Evolutionary conservation across 805 yeast genomes (phyloP).

Genomic region (Starmerella kuoi): DNA sequence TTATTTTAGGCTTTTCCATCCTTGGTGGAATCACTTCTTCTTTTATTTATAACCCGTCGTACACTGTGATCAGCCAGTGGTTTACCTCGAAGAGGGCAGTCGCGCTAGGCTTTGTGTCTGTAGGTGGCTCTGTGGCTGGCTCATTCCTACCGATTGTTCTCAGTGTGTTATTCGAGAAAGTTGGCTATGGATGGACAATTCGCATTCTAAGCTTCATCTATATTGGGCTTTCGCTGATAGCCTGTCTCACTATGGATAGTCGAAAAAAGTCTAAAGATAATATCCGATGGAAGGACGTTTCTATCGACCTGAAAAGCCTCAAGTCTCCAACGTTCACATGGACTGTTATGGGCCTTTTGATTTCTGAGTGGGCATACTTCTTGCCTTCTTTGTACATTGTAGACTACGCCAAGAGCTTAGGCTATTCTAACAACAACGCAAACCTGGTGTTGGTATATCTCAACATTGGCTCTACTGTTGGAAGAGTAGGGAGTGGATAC

Average conservation of each 20-base stretch:
- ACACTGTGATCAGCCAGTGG: slow-evolving; percentile 50
- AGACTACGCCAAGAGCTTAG: slow-evolving; percentile 42
- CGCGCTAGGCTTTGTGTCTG: slow-evolving; percentile 47
- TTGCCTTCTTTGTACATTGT: slow-evolving; percentile 42
- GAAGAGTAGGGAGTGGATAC: slow-evolving; percentile 45
- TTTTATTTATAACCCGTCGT: slow-evolving; percentile 38
- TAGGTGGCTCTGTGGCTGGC: slow-evolving; percentile 62
- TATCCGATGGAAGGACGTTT: slow-evolving; percentile 15
- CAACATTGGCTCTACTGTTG: slow-evolving; percentile 39
- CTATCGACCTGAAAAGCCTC: slow-evolving; percentile 24
- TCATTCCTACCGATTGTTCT: slow-evolving; percentile 45
- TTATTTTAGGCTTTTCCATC: slow-evolving; percentile 42
- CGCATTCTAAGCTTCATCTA: slow-evolving; percentile 34
- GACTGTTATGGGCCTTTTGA: slow-evolving; percentile 24
- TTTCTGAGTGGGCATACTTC: slow-evolving; percentile 41
- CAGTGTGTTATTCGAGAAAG: slow-evolving; percentile 32
- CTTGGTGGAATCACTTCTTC: slow-evolving; percentile 37
- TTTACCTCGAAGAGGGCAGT: slow-evolving; percentile 43
- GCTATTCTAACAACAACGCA: slow-evolving; percentile 25
- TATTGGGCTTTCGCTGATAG: slow-evolving; percentile 20
- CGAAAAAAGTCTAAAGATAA: slow-evolving; percentile 21
- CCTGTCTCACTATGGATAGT: slow-evolving; percentile 31
- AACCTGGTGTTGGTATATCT: slow-evolving; percentile 37
- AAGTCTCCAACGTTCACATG: slow-evolving; percentile 22
- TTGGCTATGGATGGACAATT: slow-evolving; percentile 53